Conservation (phyloP, 1,139 yeast genomes). For the Hemisphaericaspora xylofermentans region DNA sequence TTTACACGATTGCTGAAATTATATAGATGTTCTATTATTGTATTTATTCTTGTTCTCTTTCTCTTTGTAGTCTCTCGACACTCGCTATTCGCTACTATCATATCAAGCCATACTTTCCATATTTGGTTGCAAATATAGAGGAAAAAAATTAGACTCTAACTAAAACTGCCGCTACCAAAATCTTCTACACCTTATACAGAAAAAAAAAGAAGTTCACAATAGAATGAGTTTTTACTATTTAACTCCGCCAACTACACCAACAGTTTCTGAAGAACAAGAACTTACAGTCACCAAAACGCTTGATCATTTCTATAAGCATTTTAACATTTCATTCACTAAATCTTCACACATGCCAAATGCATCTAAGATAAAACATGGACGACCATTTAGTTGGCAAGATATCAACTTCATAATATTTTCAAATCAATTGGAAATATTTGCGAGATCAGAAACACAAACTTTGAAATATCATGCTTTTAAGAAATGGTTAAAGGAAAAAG, state of each 20-base stretch:
- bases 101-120: background rate
- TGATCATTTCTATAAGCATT: slow-evolving; percentile 9
- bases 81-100: background rate
- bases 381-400: slow-evolving; percentile 38
- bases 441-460: slow-evolving; percentile 36
- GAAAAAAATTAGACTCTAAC: too few species aligned
- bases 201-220: background rate
- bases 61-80: background rate
- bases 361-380: slow-evolving; percentile 31
- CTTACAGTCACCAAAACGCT: background rate
- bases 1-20: background rate
- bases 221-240: background rate
- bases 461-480: slow-evolving; percentile 36
- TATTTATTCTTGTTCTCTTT: background rate
- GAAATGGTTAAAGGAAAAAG: slow-evolving; percentile 23
- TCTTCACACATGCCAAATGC: slow-evolving; percentile 42
- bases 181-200: background rate
- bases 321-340: slow-evolving; percentile 18
- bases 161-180: background rate
- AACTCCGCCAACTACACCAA: slow-evolving; percentile 14
- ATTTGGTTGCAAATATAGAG: background rate
- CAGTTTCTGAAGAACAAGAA: slow-evolving; percentile 1
- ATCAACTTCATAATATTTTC: slow-evolving; percentile 27
- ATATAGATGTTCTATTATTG: background rate
- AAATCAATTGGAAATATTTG: slow-evolving; percentile 41